Evolutionary conservation across 768 basidiomycete species (phyloP).

Genomic region (Mrakia hoshinonis): DNA sequence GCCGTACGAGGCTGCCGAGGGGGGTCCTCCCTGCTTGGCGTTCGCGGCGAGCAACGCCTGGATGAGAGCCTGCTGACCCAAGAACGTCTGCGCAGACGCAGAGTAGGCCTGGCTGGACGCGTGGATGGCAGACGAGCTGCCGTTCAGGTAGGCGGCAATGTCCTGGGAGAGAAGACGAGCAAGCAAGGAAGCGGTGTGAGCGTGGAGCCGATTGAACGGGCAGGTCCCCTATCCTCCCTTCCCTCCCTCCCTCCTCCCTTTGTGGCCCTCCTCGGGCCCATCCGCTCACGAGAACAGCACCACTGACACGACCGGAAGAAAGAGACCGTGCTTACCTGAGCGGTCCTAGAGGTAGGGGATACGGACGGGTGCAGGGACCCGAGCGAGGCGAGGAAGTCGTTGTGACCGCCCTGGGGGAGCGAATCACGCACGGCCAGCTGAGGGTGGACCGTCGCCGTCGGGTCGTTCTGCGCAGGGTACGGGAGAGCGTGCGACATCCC

Average conservation of each 20-base stretch:
- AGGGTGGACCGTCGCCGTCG: no score
- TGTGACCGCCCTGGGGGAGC: no score
- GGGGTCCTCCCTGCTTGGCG: no score
- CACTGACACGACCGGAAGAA: background rate
- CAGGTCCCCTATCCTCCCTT: background rate
- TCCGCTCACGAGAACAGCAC: background rate
- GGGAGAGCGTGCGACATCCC: no score
- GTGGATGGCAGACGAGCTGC: background rate
- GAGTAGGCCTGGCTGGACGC: background rate
- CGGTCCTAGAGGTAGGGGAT: conserved; percentile 3
- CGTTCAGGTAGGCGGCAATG: conserved; percentile 24
- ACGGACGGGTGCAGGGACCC: background rate
- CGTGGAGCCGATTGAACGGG: background rate
- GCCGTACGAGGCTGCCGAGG: background rate
- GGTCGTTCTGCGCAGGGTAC: no score
- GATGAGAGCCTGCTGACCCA: background rate
- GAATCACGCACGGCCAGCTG: no score
- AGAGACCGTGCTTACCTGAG: background rate
- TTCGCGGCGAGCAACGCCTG: no score
- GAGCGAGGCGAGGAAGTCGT: background rate
- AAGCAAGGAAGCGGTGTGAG: background rate
- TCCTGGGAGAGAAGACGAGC: background rate
- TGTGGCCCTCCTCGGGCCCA: background rate
- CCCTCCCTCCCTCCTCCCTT: background rate
- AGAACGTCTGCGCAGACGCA: background rate